Evolutionary conservation across 371 early-diverging fungal genomes (phyloP), one percentile per base, ranked within the genome.

Genomic region (Circinella umbellata): DNA sequence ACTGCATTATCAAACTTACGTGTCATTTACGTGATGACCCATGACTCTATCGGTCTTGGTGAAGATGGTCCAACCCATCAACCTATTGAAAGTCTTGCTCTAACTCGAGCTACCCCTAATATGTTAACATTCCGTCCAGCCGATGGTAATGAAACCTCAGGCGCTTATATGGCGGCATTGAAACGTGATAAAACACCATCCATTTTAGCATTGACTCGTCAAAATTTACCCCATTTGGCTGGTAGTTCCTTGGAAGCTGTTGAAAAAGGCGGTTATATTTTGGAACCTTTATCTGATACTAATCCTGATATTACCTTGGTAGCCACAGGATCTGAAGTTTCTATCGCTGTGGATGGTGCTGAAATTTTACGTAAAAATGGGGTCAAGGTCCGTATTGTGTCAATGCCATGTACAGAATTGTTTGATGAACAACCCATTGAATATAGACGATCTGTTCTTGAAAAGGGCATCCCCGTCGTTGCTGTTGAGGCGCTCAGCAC

Each of bases 31-130:
- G 91, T 99, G 73, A 95, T 98, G 95, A 99, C 99, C 68, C 99
- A 99, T 88, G 99, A 99, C 87, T 99, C 99, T 14, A 98, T 99
- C 70, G 99, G 98, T 71, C 89, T 98, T 59, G 95, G 95, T 73
- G 99, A 99, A 83, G 99, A 99, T 82, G 99, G 99, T 11, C 99
- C 99, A 38, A 99, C 99, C 55, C 99, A 99, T 86, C 99, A 99
- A 82, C 99, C 99, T 8, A 93, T 99, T 63, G 99, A 99, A 83
- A 96, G 96, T n/a, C 77, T 99, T 73, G 90, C 99, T 51, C 84
- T 91, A 76, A 85, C 97, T 36, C 93, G 99, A 65, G 99, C 99
- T 14, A 92, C 95, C 37, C 99, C 99, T 66, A 96, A 97, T 87
- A 83, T 94, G 74, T 78, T 92, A 48, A 88, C 89, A 66, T 81